Evolutionary conservation across 1,139 yeast genomes (phyloP).

Genomic region (Blastobotrys apis): DNA sequence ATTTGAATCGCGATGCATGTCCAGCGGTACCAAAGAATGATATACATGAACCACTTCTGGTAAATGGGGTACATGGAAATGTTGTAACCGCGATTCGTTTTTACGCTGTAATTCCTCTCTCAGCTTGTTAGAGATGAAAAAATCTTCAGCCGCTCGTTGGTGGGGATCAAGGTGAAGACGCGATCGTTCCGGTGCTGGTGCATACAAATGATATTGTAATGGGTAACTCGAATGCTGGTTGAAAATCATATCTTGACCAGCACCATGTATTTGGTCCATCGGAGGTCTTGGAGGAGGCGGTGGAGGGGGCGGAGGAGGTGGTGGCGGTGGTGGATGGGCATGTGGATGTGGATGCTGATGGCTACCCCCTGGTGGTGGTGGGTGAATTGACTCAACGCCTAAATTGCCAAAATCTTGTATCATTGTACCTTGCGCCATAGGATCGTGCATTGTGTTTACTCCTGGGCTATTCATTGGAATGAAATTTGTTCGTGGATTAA

Average conservation of each 20-base stretch:
- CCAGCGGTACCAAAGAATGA: slow-evolving; percentile 84
- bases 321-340: slow-evolving; percentile 12
- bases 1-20: slow-evolving; percentile 50
- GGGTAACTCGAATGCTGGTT: slow-evolving; percentile 44
- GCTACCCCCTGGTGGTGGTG: not conserved
- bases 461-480: not conserved
- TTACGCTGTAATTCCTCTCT: slow-evolving; percentile 68
- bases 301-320: slow-evolving; percentile 12
- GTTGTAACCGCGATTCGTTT: slow-evolving; percentile 77
- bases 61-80: slow-evolving; percentile 55
- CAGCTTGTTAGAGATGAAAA: slow-evolving; percentile 69
- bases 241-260: slow-evolving; percentile 21
- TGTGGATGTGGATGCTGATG: not conserved
- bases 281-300: slow-evolving; percentile 17
- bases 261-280: slow-evolving; percentile 13
- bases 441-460: not conserved
- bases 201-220: slow-evolving; percentile 80
- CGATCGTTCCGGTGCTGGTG: slow-evolving; percentile 78
- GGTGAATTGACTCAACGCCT: slow-evolving; percentile 8
- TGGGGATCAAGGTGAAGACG: slow-evolving; percentile 43
- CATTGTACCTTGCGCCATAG: slow-evolving; percentile 6
- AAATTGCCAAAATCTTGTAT: slow-evolving; percentile 14
- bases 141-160: slow-evolving; percentile 61
- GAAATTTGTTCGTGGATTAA: slow-evolving; percentile 19
- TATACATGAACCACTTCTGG: slow-evolving; percentile 79